Evolutionary conservation across 169 alveolate species (phyloP), one percentile per base, ranked within the genome.

Genomic region (Cystoisospora suis): DNA sequence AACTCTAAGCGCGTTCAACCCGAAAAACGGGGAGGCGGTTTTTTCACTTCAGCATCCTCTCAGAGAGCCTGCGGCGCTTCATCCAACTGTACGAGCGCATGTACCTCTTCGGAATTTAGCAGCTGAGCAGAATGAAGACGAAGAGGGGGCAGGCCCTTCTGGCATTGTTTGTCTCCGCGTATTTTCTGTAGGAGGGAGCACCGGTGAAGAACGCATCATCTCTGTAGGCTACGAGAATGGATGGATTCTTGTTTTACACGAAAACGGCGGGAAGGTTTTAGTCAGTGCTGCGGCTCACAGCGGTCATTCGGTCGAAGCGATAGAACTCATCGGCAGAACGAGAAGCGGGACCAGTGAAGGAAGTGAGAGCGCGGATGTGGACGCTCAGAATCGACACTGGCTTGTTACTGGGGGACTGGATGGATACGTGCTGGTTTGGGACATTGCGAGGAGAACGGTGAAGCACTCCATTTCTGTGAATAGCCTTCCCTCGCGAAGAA

Each of bases 171-270:
- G n/a, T n/a, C n/a, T n/a, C n/a, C n/a, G n/a, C n/a, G n/a, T n/a
- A n/a, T n/a, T n/a, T n/a, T n/a, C n/a, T n/a, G n/a, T n/a, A n/a
- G n/a, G n/a, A n/a, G n/a, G n/a, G n/a, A n/a, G n/a, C n/a, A n/a
- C n/a, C n/a, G n/a, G n/a, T n/a, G n/a, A n/a, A n/a, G 83, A 72
- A 29, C 58, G 46, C 83, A 46, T 72, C 56, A 29, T 72, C 38
- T 34, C 58, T 38, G 83, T 72, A n/a, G 83, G 83, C 3, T 72
- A 38, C 56, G 83, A 72, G 45, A 56, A 72, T 38, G 83, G 83
- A 46, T 72, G 83, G 83, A 3, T 72, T 3, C 36, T 40, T 38
- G 58, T 72, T 29, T 38, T 72, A 46, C 38, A 40, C 47, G 83
- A 34, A 38, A 40, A 34, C 12, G 32, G 58, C 27, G 83, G 83